Base-by-base conservation (phyloP, 495 filamentous ascomycete genomes). In the Neurospora sp. region DNA sequence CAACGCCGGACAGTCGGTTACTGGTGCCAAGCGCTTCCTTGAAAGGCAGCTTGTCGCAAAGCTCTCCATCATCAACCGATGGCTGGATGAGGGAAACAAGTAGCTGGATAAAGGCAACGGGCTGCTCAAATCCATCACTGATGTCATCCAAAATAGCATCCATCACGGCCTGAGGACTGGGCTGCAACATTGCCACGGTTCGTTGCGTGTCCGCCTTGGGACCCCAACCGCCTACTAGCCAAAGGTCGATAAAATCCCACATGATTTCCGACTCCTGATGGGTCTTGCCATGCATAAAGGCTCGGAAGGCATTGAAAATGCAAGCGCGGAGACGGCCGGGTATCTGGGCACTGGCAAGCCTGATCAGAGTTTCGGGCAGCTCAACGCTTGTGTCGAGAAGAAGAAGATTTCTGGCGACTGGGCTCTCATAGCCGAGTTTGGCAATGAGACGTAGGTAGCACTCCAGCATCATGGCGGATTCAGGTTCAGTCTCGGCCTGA, bases 381-480 rank as follows among this genome's bases (percentile, higher is more conserved):
- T 87, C 85, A 74, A 90, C 87, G 2, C 83, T 84, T 42, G 88
- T 82, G 75, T 91, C 87, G n/a, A 86, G 80, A 14, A 94, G 78
- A 73, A 97, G 83, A 83, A 89, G 95, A 39, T 85, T 79, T 72
- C 93, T 84, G 9, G 92, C 90, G n/a, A 82, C 78, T 45, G 84
- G 82, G 78, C 92, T 94, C 74, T 93, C 85, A 12, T 86, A 83
- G 68, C 88, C 90, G 37, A 98, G 81, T 78, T 95, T 93, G 4
- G 92, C 88, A 72, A 96, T 92, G 8, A 99, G 85, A 10, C 94
- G 89, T 44, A 99, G 85, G 77, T 97, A 97, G 74, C 92, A 94
- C 78, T 97, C 94, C 40, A 98, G 84, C 93, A 98, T 97, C 76
- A 96, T 89, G 17, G 89, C 88, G 68, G 91, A 92, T 79, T 99